Base-by-base conservation (phyloP, 148 eudicot genomes). In the Persicaria tinctoria region DNA sequence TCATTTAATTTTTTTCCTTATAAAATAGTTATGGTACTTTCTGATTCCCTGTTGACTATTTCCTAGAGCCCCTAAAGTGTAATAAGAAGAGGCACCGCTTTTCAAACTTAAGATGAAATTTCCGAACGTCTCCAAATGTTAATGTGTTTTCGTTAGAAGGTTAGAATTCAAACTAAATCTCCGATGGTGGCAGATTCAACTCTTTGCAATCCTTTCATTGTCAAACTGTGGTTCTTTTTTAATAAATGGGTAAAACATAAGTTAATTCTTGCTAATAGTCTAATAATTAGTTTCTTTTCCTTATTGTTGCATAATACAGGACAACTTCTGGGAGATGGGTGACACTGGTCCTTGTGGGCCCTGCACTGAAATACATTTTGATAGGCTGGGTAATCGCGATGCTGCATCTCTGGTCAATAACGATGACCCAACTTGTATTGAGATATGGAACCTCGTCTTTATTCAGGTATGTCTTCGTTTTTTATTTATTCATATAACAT, bases 261-360 rank as follows among this genome's bases (percentile, higher is more conserved):
- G 10, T 20, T 18, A 17, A 17, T 57, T 8, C 20, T 57, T 57
- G 38, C 63, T 57, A 8, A 57, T 17, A 57, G 32, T 18, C 48
- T 68, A 38, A 23, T 64, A 64, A 0, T 32, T 64, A 16, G 1
- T 70, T 17, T 46, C 53, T 46, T 70, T 18, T 63, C 47, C 68
- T 60, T 60, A 56, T 32, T 76, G 27, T 73, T 38, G 60, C 76
- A 66, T 66, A 68, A 72, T 73, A 47, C 63, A 95, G 99, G 99
- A 95, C 80, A 95, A 95, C 81, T 95, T 95, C 69, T 95, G 99
- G 99, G 99, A 95, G 87, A 95, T 95, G 99, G 99, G 99, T 38
- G 99, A 95, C 78, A 95, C 99, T 76, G 99, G 99, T 63, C 99
- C 99, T 57, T 95, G 99, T 84, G 99, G 97, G 76, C 99, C 99